These are phyloP conservation scores for Clausena lansium DNA, from an alignment of 345 rosid species.

Conservation along the genomic window DNA sequence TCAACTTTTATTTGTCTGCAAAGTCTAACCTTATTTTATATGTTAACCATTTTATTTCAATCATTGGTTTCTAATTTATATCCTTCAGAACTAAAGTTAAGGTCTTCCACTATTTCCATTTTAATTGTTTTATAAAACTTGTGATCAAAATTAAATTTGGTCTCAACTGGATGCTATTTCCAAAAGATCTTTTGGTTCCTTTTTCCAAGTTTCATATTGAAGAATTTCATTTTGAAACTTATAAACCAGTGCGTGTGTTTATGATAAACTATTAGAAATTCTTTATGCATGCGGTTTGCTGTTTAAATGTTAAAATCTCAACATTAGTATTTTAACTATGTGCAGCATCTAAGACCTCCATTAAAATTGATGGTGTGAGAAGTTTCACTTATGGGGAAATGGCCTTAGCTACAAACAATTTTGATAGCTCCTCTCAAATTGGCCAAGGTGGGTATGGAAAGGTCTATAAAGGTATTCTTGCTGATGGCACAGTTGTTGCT, in stretches of 20 bases:
- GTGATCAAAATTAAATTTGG: background rate
- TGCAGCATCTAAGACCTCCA: constrained; percentile 56
- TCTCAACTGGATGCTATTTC: background rate
- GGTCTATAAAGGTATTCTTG: constrained; percentile 77
- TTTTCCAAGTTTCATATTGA: background rate
- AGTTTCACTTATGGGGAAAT: constrained; percentile 68
- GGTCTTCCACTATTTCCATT: background rate
- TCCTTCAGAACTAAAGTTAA: background rate
- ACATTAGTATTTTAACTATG: constrained; percentile 15
- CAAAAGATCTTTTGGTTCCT: background rate
- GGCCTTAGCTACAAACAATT: constrained; percentile 65
- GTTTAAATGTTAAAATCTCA: constrained; percentile 6
- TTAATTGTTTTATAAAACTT: background rate
- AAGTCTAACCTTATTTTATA: background rate
- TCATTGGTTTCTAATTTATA: background rate
- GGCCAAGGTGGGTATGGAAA: constrained; percentile 99
- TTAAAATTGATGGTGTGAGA: constrained; percentile 77
- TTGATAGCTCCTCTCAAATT: constrained; percentile 57
- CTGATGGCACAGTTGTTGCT: constrained; percentile 74
- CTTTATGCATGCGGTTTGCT: background rate
- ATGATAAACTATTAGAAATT: background rate
- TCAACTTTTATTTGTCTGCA: background rate
- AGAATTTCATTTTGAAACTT: background rate
- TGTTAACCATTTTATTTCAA: background rate
- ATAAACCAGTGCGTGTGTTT: background rate